Percentiles rank a stretch among this genome's conserved stretches.
phyloP scores from a whole-genome alignment of 192 early-diverging fungal species.

The Gonapodya prolifera region DNA sequence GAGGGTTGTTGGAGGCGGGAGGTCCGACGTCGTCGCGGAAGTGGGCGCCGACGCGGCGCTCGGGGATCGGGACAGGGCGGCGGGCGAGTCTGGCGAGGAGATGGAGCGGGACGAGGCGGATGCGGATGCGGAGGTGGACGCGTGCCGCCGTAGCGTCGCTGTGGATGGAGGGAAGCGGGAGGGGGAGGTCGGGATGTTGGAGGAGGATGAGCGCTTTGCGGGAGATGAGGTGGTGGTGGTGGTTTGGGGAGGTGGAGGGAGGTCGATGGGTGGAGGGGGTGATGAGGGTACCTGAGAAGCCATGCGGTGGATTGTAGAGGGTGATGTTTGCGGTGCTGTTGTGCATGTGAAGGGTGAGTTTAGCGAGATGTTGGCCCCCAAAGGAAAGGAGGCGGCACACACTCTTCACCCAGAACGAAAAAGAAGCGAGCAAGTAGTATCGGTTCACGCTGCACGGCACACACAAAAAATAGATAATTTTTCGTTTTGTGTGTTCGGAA shows the following conservation, averaged over 20 bases:
- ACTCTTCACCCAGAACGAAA: not conserved
- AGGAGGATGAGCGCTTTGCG: not conserved
- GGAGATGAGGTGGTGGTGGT: not conserved
- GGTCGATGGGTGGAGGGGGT: not conserved
- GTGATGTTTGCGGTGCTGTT: not conserved
- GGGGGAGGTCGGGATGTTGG: not conserved
- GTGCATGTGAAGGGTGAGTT: not conserved
- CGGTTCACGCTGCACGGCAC: not conserved
- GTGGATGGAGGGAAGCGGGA: not conserved
- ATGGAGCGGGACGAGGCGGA: too few relatives aligned
- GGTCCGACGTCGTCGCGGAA: too few relatives aligned
- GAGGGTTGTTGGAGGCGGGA: too few relatives aligned
- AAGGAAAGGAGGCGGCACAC: not conserved
- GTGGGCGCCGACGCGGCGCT: too few relatives aligned
- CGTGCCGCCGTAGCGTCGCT: too few relatives aligned
- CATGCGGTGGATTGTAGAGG: not conserved
- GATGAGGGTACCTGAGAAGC: not conserved
- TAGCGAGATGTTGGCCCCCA: too few relatives aligned
- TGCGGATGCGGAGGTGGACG: too few relatives aligned
- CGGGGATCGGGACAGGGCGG: too few relatives aligned
- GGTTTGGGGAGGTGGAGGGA: not conserved
- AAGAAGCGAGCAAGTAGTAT: not conserved
- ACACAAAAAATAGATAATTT: too few relatives aligned
- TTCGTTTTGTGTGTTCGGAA: too few relatives aligned
- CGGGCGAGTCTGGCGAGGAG: too few relatives aligned